Percentiles rank a stretch among this genome's conserved stretches.
These are phyloP conservation scores for Penicillium canariense DNA, from an alignment of 495 filamentous ascomycete species.

Conservation along the genomic window DNA sequence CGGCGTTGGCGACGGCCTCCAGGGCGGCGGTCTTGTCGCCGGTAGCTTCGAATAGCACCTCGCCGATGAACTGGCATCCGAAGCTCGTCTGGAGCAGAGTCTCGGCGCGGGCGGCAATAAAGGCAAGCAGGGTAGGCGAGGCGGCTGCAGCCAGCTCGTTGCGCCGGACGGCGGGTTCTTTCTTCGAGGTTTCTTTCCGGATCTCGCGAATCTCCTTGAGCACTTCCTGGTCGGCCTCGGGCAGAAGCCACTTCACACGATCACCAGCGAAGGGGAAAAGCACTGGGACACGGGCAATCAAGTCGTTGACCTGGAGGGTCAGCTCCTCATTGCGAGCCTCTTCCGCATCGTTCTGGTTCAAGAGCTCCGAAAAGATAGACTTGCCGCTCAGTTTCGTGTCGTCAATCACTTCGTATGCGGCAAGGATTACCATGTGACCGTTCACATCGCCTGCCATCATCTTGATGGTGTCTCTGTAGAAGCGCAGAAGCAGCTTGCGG, in stretches of 20 bases:
- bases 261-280: constrained; percentile 80
- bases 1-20: constrained; percentile 66
- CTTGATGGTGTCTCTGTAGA: constrained; percentile 81
- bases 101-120: constrained; percentile 64
- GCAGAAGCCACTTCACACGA: constrained; percentile 66
- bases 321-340: constrained; percentile 60
- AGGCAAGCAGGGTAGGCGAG: constrained; percentile 61
- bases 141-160: constrained; percentile 66
- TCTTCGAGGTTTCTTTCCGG: constrained; percentile 82
- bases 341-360: constrained; percentile 62
- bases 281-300: constrained; percentile 71
- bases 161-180: constrained; percentile 71
- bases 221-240: constrained; percentile 58
- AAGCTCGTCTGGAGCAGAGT: constrained; percentile 70
- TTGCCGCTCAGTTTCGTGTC: constrained; percentile 89
- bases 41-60: constrained; percentile 73
- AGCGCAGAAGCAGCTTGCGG: constrained; percentile 80
- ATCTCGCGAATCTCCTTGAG: constrained; percentile 73
- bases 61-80: constrained; percentile 80
- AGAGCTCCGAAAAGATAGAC: constrained; percentile 75
- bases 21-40: constrained; percentile 71
- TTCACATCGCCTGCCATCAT: constrained; percentile 74
- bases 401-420: constrained; percentile 87
- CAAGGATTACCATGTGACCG: constrained; percentile 76
- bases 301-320: constrained; percentile 59